Base-by-base conservation (phyloP, 106 monocot genomes). In the Xerophyta viscosa region DNA sequence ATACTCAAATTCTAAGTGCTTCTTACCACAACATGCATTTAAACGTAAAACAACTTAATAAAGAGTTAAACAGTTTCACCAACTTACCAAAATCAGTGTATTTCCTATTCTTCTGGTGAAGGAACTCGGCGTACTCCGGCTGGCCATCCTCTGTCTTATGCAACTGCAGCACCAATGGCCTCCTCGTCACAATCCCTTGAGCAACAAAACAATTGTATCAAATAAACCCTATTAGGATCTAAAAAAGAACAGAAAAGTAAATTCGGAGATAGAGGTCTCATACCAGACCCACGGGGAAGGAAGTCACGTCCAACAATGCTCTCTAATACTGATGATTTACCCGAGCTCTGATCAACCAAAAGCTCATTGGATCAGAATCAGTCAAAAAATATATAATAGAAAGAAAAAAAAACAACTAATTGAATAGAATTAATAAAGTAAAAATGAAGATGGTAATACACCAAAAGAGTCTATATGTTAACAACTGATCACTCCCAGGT, bases 181-280 rank as follows among this genome's bases (percentile, higher is more conserved):
- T 77, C 73, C 92, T 82, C 48, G 92, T 92, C 62, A 92, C 92
- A 57, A 92, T 92, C n/a, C 92, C 92, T 92, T 57, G 23, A 20
- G 6, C 19, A 36, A 55, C 2, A 63, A 45, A 27, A 29, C 2
- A 33, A 45, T 24, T 59, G 50, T 52, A 61, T 9, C 4, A 33
- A 28, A 61, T 49, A 8, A 29, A 7, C 12, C 21, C 0, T n/a
- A 44, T 20, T 14, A 31, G 41, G 17, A 3, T 27, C 22, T 8
- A 51, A 50, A 12, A 36, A 23, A 29, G 22, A 0, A n/a, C 58
- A 8, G 70, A 29, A 48, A 15, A 17, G 63, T 25, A 2, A 28
- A 56, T 36, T 39, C 10, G 12, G 19, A 51, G 8, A 20, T 2
- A 47, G 31, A 21, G 20, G 33, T 6, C 14, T 8, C 56, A 43